phyloP scores from a whole-genome alignment of 202 grass and related monocot species.

The Zoysia matrella region DNA sequence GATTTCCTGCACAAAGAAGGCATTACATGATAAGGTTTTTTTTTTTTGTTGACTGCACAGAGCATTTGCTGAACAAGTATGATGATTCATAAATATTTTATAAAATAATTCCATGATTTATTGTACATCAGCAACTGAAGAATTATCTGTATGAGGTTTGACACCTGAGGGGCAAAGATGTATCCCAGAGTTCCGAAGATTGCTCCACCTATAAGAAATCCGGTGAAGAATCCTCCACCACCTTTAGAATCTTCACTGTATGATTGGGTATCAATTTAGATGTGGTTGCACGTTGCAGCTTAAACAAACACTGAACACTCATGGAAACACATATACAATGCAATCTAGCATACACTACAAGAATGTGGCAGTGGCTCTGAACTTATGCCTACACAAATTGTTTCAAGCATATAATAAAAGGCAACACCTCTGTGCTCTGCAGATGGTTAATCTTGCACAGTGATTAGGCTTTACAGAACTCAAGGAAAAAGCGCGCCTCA shows the following conservation, averaged over 20 bases:
- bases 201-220: conserved; percentile 73
- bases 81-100: not conserved
- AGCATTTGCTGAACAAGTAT: not conserved
- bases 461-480: conserved; percentile 8
- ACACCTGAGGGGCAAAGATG: conserved; percentile 67
- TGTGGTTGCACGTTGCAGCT: not conserved
- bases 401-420: not conserved
- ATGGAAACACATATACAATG: not conserved
- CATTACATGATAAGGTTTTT: not conserved
- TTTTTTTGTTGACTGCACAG: not conserved
- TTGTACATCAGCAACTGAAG: not conserved
- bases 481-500: conserved; percentile 6
- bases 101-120: not conserved
- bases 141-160: not conserved
- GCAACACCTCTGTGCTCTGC: conserved; percentile 46
- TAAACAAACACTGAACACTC: not conserved
- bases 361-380: not conserved
- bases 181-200: conserved; percentile 74
- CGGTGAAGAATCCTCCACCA: conserved; percentile 61
- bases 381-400: not conserved
- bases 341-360: not conserved
- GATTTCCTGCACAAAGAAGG: not conserved
- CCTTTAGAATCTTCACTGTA: conserved; percentile 69
- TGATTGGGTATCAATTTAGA: not conserved
- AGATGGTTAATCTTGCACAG: conserved; percentile 30